A percentile compares a stretch with the other conserved stretches of the same genome.
Evolutionary conservation across 2,329 filamentous ascomycete species (phyloP).

Genomic region (Aureobasidium melanogenum): DNA sequence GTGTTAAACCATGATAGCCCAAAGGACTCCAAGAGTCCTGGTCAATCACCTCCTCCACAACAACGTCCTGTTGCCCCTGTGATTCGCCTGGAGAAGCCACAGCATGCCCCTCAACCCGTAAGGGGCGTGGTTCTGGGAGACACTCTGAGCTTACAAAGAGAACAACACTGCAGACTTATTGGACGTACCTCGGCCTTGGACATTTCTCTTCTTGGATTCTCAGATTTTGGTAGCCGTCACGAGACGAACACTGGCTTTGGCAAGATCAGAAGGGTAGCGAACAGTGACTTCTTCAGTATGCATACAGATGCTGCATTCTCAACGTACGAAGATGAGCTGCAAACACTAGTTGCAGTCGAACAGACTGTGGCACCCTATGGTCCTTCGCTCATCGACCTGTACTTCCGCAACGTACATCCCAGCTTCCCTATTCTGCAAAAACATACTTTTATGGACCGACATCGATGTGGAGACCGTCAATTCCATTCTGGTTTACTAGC

Average conservation of each 20-base stretch:
- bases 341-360: constrained; percentile 66
- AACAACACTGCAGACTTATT: constrained; percentile 75
- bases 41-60: constrained; percentile 8
- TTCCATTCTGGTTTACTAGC: constrained; percentile 70
- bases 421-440: constrained; percentile 78
- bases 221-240: constrained; percentile 70
- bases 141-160: constrained; percentile 61
- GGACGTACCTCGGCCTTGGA: constrained; percentile 78
- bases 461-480: constrained; percentile 61
- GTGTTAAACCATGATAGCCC: neutral
- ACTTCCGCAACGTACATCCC: constrained; percentile 73
- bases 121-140: constrained; percentile 27
- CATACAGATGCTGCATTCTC: constrained; percentile 65
- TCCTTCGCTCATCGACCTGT: constrained; percentile 67
- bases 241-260: constrained; percentile 61
- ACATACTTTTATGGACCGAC: constrained; percentile 68
- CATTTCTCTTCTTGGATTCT: constrained; percentile 72
- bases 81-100: constrained; percentile 8
- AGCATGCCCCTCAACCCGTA: constrained; percentile 10
- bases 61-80: neutral
- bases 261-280: constrained; percentile 63
- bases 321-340: constrained; percentile 59
- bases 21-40: constrained; percentile 9
- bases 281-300: constrained; percentile 71
- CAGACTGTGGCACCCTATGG: constrained; percentile 67